Base-by-base conservation (phyloP, 129 eudicot species). In the Lactuca saligna region DNA sequence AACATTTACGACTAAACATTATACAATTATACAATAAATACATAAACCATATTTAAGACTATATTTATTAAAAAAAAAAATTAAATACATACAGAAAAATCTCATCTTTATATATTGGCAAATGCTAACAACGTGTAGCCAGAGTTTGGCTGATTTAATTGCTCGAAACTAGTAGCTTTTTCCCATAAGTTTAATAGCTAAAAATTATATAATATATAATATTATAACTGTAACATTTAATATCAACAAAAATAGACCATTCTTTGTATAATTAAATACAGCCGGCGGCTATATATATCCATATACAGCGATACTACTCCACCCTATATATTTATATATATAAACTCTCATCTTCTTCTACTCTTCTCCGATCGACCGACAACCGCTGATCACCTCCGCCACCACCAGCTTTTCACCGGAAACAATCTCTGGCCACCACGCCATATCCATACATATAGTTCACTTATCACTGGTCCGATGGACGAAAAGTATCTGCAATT, bases 401-500 rank as follows among this genome's bases (percentile, higher is more conserved):
- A 37, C 51, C 64, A 54, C 31, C 56, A 37, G 15, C 33, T 11
- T 54, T 58, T 66, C 3, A 46, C 67, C 68, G 62, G 67, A 58
- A 51, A 17, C 56, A 20, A 33, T 31, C 44, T 38, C 61, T 20
- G 25, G 25, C 25, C 62, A 17, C 72, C 57, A 50, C 69, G 17
- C 17, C 55, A 31, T 42, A 37, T 34, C 41, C 2, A 34, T 25
- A 25, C 29, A 25, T 7, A 34, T 14, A 31, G 3, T 5, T 12
- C 4, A 46, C 51, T 11, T n/a, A n/a, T 42, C 3, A 2, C 38
- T 20, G 31, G 17, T 29, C 46, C 38, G 14, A 71, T 74, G 89
- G 80, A 70, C n/a, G 75, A 76, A 16, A 74, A 74, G 54, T 79
- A 81, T 67, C 56, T 69, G 66, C 71, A 73, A 4, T 56, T 68